phyloP scores from a whole-genome alignment of 352 stramenopile genomes.

The Pythium coloratum region DNA sequence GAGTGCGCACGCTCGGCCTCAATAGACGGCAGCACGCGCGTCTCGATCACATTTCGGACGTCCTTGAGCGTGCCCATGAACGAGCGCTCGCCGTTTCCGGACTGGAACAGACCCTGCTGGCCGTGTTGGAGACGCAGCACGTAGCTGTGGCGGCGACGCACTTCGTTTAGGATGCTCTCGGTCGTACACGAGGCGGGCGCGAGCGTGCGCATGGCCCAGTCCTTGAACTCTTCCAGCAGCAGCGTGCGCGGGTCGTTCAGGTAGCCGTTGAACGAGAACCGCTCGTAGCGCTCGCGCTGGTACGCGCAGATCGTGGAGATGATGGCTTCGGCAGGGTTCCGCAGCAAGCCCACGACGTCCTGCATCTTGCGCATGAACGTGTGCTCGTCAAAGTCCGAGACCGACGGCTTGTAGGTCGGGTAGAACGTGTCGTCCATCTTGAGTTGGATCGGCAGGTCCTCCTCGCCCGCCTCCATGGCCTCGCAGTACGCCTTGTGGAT shows the following conservation, averaged over 20 bases:
- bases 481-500: slow-evolving; percentile 87
- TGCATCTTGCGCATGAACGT: slow-evolving; percentile 89
- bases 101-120: slow-evolving; percentile 81
- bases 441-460: slow-evolving; percentile 78
- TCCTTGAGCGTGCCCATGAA: slow-evolving; percentile 82
- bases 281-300: slow-evolving; percentile 76
- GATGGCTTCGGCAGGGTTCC: slow-evolving; percentile 80
- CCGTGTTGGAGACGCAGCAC: slow-evolving; percentile 76
- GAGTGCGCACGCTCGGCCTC: slow-evolving; percentile 81
- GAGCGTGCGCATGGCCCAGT: slow-evolving; percentile 82
- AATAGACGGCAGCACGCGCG: slow-evolving; percentile 71
- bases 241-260: slow-evolving; percentile 81
- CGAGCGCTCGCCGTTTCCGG: slow-evolving; percentile 68
- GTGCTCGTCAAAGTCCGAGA: slow-evolving; percentile 85
- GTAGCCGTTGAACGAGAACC: slow-evolving; percentile 80
- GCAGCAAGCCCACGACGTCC: slow-evolving; percentile 74
- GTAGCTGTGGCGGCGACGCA: slow-evolving; percentile 73
- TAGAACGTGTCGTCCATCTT: slow-evolving; percentile 88
- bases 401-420: slow-evolving; percentile 67
- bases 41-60: slow-evolving; percentile 79
- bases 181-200: slow-evolving; percentile 73
- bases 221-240: slow-evolving; percentile 85
- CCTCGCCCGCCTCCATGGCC: slow-evolving; percentile 78
- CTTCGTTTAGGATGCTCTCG: slow-evolving; percentile 74
- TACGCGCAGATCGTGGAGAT: slow-evolving; percentile 88